Percentiles rank a stretch among this genome's conserved stretches.
These are phyloP conservation scores for Trichaptum fuscoviolaceum DNA, from an alignment of 768 basidiomycete genomes.

Conservation along the genomic window DNA sequence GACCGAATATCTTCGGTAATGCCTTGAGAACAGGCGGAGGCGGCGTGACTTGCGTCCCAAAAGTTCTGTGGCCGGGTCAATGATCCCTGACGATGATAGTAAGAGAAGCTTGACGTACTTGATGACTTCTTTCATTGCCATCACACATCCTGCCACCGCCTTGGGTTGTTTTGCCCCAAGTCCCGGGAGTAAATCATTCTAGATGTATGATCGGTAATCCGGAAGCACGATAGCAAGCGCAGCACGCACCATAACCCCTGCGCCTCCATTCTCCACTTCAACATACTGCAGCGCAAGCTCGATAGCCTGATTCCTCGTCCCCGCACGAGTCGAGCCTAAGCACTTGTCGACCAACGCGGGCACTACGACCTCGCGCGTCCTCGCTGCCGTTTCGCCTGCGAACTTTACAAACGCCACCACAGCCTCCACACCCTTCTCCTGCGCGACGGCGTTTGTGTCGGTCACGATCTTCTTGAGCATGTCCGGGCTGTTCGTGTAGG, in stretches of 20 bases:
- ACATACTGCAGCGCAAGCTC: slow-evolving; percentile 87
- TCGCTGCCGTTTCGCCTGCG: slow-evolving; percentile 83
- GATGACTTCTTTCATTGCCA: slow-evolving; percentile 77
- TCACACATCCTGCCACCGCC: slow-evolving; percentile 73
- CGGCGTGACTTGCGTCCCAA: slow-evolving; percentile 71
- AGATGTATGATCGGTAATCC: slow-evolving; percentile 16
- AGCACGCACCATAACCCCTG: slow-evolving; percentile 82
- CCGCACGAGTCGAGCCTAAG: slow-evolving; percentile 83
- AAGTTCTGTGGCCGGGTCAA: slow-evolving; percentile 43
- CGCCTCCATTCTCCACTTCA: slow-evolving; percentile 86
- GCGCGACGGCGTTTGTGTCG: slow-evolving; percentile 94
- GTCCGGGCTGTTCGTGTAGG: slow-evolving; percentile 74
- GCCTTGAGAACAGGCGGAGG: slow-evolving; percentile 79
- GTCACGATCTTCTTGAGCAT: slow-evolving; percentile 81
- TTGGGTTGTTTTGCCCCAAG: slow-evolving; percentile 93
- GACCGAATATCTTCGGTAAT: slow-evolving; percentile 90
- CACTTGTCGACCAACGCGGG: slow-evolving; percentile 97
- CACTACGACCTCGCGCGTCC: slow-evolving; percentile 73
- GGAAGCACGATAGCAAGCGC: slow-evolving; percentile 20
- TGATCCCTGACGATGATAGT: neutral
- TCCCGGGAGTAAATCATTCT: slow-evolving; percentile 81
- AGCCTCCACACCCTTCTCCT: slow-evolving; percentile 96
- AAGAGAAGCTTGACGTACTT: slow-evolving; percentile 45
- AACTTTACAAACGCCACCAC: slow-evolving; percentile 82
- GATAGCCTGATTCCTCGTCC: slow-evolving; percentile 81